phyloP scores from a whole-genome alignment of 2,329 filamentous ascomycete genomes.

The Juglanconis sp. region DNA sequence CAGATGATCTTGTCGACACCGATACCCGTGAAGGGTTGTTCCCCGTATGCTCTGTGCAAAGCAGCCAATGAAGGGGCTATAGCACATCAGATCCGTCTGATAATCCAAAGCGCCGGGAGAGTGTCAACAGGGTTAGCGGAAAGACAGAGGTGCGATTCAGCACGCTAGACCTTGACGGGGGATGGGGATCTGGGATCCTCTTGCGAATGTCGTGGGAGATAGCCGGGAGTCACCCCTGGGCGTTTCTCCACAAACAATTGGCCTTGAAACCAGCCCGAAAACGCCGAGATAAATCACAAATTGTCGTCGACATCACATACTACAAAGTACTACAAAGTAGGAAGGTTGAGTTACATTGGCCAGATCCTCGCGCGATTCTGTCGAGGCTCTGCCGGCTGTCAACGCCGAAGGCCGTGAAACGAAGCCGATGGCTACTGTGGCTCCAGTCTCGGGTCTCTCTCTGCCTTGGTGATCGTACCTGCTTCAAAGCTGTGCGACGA shows the following conservation, averaged over 20 bases:
- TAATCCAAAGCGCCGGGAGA: conserved; percentile 11
- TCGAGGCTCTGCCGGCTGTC: no score
- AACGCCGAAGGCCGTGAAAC: neutral
- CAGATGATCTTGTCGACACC: neutral
- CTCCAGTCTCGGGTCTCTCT: conserved; percentile 2
- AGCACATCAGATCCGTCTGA: conserved; percentile 10
- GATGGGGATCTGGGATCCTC: neutral
- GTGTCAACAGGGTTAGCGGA: neutral
- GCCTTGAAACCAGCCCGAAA: neutral
- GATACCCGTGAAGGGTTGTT: neutral
- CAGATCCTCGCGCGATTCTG: neutral
- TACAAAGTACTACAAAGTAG: no score
- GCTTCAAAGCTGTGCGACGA: conserved; percentile 6
- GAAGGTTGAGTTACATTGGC: neutral
- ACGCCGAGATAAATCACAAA: no score
- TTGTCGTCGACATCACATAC: no score
- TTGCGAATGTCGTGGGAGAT: neutral
- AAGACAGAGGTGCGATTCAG: neutral
- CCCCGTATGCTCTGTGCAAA: neutral
- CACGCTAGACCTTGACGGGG: conserved; percentile 7
- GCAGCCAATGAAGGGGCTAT: neutral
- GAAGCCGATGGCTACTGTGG: neutral
- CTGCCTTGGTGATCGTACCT: conserved; percentile 5
- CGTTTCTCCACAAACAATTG: neutral
- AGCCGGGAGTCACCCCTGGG: neutral